Conservation (phyloP, 2,329 filamentous ascomycete genomes). For the Colletotrichum sp. region DNA sequence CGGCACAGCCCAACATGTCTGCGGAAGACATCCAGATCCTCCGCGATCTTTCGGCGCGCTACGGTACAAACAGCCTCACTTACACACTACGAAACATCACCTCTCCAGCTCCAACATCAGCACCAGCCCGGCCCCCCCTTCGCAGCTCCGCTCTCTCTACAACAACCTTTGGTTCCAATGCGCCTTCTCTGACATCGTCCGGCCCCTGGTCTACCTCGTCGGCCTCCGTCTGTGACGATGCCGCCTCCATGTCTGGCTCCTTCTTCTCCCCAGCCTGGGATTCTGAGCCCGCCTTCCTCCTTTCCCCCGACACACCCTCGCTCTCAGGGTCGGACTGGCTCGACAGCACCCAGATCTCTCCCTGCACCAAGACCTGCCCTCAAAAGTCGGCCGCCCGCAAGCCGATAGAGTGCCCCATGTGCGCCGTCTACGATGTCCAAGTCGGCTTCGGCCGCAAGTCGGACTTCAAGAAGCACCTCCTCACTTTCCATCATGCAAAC, state of each 20-base stretch:
- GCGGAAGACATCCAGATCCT: not conserved
- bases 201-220: slow-evolving; percentile 45
- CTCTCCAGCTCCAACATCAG: not conserved
- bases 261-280: slow-evolving; percentile 22
- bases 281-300: slow-evolving; percentile 42
- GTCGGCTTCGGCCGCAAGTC: slow-evolving; percentile 52
- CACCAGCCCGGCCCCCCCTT: not conserved
- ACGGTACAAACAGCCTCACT: slow-evolving; percentile 1
- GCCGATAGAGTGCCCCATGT: slow-evolving; percentile 46
- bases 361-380: slow-evolving; percentile 39
- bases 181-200: slow-evolving; percentile 36
- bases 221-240: slow-evolving; percentile 42
- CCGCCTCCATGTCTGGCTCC: slow-evolving; percentile 41
- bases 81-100: not conserved
- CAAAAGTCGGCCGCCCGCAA: slow-evolving; percentile 8
- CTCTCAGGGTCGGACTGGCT: slow-evolving; percentile 11
- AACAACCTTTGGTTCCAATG: slow-evolving; percentile 45
- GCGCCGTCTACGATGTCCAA: slow-evolving; percentile 48
- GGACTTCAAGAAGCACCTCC: slow-evolving; percentile 55
- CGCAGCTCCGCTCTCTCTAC: slow-evolving; percentile 44
- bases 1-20: not conserved
- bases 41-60: slow-evolving; percentile 2
- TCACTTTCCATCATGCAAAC: slow-evolving; percentile 51
- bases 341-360: slow-evolving; percentile 16
- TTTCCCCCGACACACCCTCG: slow-evolving; percentile 33